A percentile compares a stretch with the other conserved stretches of the same genome.
Conservation (phyloP, 768 basidiomycete genomes). For the Leucosporidium yakuticum region DNA sequence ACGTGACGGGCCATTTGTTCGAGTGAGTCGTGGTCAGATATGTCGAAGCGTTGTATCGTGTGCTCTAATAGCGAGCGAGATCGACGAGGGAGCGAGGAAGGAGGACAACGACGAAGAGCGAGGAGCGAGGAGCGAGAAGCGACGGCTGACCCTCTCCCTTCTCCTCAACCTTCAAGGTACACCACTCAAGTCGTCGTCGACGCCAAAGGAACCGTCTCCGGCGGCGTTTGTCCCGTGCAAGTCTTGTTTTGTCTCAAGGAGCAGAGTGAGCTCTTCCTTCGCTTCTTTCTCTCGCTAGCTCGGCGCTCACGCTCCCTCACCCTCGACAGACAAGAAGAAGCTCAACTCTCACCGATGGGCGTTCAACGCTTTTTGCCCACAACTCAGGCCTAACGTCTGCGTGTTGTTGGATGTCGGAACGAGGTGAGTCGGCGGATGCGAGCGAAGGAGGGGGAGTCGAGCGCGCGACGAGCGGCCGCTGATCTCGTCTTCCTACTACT, state of each 20-base stretch:
- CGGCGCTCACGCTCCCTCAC: conserved; percentile 50
- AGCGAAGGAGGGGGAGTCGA: too few species aligned
- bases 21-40: not conserved
- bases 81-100: too few species aligned
- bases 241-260: conserved; percentile 48
- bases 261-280: conserved; percentile 54
- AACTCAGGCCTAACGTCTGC: conserved; percentile 78
- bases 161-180: too few species aligned
- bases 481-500: too few species aligned
- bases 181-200: too few species aligned
- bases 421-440: conserved; percentile 66
- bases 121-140: not conserved
- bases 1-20: conserved; percentile 46
- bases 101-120: too few species aligned
- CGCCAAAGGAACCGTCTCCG: too few species aligned
- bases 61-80: too few species aligned
- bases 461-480: too few species aligned
- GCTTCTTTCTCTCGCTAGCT: not conserved
- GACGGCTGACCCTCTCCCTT: too few species aligned
- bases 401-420: conserved; percentile 84
- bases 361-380: conserved; percentile 80
- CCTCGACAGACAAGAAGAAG: conserved; percentile 24
- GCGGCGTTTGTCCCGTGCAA: conserved; percentile 46
- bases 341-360: conserved; percentile 75
- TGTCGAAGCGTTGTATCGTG: too few species aligned